Conservation (phyloP, 2,329 filamentous ascomycete species). For the Aspergillus thermomutatus region DNA sequence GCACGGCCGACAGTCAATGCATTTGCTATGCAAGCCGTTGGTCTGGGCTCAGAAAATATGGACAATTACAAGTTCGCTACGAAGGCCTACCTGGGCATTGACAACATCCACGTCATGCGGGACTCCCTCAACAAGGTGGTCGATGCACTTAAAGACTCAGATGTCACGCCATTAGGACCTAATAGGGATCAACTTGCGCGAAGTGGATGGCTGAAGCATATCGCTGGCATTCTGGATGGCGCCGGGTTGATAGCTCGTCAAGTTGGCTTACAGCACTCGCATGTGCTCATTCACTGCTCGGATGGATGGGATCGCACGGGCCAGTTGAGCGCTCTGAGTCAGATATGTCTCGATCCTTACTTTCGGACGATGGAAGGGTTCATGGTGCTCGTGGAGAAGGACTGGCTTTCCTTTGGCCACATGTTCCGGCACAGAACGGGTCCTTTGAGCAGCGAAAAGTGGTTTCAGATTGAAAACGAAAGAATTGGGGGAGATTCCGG, state of each 20-base stretch:
- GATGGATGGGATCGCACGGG: slow-evolving; percentile 98
- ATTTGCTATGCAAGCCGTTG: slow-evolving; percentile 87
- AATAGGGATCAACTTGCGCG: slow-evolving; percentile 76
- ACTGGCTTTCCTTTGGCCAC: slow-evolving; percentile 96
- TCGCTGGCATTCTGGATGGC: slow-evolving; percentile 77
- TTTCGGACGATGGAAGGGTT: slow-evolving; percentile 93
- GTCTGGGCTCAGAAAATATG: slow-evolving; percentile 95
- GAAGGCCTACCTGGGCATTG: slow-evolving; percentile 91
- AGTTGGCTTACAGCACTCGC: slow-evolving; percentile 87
- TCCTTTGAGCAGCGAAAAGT: slow-evolving; percentile 83
- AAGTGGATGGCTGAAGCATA: slow-evolving; percentile 90
- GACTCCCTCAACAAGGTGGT: slow-evolving; percentile 83
- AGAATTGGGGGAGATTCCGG: slow-evolving; percentile 56
- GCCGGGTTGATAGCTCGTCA: slow-evolving; percentile 80
- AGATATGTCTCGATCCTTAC: slow-evolving; percentile 93
- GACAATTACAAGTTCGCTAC: slow-evolving; percentile 90
- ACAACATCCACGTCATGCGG: slow-evolving; percentile 98
- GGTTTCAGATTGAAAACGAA: slow-evolving; percentile 87
- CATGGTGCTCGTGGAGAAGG: slow-evolving; percentile 91
- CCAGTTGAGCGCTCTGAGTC: slow-evolving; percentile 85
- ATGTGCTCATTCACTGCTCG: slow-evolving; percentile 95
- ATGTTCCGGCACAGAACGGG: slow-evolving; percentile 95
- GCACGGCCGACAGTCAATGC: slow-evolving; percentile 92
- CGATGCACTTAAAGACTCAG: slow-evolving; percentile 87
- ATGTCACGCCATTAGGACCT: slow-evolving; percentile 77